Evolutionary conservation across 441 rosid genomes (phyloP).

Genomic region (Pelargonium fulgidum): DNA sequence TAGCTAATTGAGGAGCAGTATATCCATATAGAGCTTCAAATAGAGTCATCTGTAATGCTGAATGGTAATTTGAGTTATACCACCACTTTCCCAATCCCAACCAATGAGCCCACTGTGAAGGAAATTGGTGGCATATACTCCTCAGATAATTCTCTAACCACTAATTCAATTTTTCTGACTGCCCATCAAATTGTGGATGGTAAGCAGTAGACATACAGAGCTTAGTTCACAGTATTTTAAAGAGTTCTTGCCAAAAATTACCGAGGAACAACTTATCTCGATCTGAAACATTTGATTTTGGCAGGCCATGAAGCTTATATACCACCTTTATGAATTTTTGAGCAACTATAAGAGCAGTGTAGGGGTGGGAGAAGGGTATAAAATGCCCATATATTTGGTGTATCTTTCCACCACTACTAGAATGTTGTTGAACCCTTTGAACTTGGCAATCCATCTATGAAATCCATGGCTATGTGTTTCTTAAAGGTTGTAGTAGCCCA

Average conservation of each 20-base stretch:
- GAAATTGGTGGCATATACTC: background rate
- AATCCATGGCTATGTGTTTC: no score
- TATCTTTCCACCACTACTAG: background rate
- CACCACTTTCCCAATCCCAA: background rate
- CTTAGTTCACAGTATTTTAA: background rate
- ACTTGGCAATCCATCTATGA: background rate
- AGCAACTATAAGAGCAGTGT: background rate
- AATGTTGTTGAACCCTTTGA: background rate
- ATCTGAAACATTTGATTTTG: background rate
- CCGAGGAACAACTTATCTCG: background rate
- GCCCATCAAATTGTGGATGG: conserved; percentile 1
- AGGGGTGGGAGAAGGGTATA: background rate
- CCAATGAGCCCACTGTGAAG: background rate
- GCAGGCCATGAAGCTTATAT: background rate
- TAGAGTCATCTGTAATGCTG: background rate
- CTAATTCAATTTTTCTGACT: background rate
- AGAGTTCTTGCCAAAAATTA: background rate
- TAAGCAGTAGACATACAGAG: background rate
- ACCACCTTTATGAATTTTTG: no score
- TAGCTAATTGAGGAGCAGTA: background rate
- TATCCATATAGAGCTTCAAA: background rate
- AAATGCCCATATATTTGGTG: background rate
- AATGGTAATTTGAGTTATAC: background rate
- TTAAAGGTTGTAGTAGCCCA: background rate
- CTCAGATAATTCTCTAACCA: background rate